Conservation (phyloP, 305 asterid genomes). For the Fraxinus latifolia region DNA sequence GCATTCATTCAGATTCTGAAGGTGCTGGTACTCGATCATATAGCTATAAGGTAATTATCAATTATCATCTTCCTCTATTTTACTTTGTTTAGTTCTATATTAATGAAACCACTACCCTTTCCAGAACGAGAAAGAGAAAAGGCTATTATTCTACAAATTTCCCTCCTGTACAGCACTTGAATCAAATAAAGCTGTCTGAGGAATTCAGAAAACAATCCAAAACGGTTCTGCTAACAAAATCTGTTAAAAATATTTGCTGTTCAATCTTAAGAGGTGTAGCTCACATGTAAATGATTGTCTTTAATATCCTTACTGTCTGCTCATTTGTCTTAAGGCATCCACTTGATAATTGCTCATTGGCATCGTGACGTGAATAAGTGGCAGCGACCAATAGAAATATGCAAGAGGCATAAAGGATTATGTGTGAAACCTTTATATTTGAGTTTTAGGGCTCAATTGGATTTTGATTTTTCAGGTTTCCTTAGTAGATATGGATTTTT, state of each 20-base stretch:
- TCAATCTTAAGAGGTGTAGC: neutral
- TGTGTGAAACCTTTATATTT: neutral
- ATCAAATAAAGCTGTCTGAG: neutral
- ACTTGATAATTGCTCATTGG: neutral
- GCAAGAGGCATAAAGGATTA: neutral
- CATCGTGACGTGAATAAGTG: neutral
- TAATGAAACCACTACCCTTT: conserved; percentile 13
- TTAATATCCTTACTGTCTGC: neutral
- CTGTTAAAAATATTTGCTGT: neutral
- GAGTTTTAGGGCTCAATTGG: neutral
- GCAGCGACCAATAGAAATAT: neutral
- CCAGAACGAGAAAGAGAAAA: neutral
- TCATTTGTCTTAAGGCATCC: neutral
- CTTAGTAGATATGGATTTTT: neutral
- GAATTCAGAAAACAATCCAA: neutral
- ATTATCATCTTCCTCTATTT: conserved; percentile 12
- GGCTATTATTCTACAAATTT: neutral
- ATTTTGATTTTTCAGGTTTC: neutral
- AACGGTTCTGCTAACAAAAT: neutral
- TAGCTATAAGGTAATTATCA: conserved; percentile 71
- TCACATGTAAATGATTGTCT: neutral
- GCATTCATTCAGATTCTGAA: conserved; percentile 95
- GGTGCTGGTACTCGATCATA: conserved; percentile 96
- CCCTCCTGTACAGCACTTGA: conserved; percentile 9
- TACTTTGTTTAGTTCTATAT: neutral